Conservation (phyloP, 176 grass and related monocot genomes). For the Melocanna baccifera region DNA sequence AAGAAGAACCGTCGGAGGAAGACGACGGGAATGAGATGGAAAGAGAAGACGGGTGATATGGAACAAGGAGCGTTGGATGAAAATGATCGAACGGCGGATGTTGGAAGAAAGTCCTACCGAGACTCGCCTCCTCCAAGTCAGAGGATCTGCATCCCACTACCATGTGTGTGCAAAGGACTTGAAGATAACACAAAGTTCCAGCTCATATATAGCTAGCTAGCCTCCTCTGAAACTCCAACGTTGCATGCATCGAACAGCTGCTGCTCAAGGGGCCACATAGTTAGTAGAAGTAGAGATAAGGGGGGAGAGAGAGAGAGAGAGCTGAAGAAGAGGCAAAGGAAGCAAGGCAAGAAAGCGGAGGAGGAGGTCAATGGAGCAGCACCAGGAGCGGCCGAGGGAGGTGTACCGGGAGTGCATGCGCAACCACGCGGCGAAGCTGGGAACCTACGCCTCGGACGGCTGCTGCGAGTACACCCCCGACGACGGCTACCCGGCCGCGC, state of each 20-base stretch:
- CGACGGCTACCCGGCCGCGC: constrained; percentile 34
- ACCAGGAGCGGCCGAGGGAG: constrained; percentile 50
- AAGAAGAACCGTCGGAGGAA: no score
- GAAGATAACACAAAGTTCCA: constrained; percentile 2
- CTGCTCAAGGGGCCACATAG: constrained; percentile 28
- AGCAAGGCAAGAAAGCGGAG: background rate
- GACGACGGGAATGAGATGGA: no score
- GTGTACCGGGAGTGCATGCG: constrained; percentile 87
- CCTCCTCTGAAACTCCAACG: constrained; percentile 12
- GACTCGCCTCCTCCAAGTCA: no score
- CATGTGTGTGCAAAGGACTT: background rate
- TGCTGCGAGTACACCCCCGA: constrained; percentile 92
- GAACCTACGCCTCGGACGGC: constrained; percentile 80
- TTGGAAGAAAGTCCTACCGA: no score
- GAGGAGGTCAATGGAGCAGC: constrained; percentile 34
- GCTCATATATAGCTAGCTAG: constrained; percentile 25
- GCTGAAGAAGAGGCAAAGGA: background rate
- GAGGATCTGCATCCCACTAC: background rate
- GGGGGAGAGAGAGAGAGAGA: background rate
- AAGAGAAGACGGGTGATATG: no score
- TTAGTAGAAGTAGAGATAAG: background rate
- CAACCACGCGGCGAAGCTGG: constrained; percentile 90
- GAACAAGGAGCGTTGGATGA: no score
- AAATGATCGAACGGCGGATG: no score
- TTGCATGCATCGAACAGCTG: constrained; percentile 27